Evolutionary conservation across 176 grass and related monocot species (phyloP), one percentile per base, ranked within the genome.

Genomic region (Cenchrus fungigraminus): DNA sequence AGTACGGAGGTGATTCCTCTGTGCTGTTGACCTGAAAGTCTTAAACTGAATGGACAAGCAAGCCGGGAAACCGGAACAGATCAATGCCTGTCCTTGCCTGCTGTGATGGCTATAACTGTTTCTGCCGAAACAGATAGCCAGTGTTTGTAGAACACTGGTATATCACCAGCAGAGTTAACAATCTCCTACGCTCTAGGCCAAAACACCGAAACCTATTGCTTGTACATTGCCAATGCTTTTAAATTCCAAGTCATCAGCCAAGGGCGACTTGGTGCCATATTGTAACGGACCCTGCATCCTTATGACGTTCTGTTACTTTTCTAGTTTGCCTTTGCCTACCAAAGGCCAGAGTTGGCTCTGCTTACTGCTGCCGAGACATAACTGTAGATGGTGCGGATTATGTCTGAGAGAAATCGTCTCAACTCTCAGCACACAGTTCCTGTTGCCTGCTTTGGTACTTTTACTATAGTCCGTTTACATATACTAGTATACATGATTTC

Each of bases 401-500:
- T 25, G 22, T 25, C 22, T 25, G 22, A 25, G 22, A 32, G 31
- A 32, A 32, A 0, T 32, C 31, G 31, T 32, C 31, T 32, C 31
- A 32, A 32, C 31, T 86, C 55, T 37, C 66, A n/a, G 64, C 9
- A 2, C 31, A 20, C 22, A 53, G 59, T 76, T 4, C 31, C 6
- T 76, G 57, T 55, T 67, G 52, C 68, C 45, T 77, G 31, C 31
- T 32, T 70, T 76, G 87, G 84, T 77, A 87, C 76, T 67, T 87
- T 86, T 50, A 80, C 82, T 87, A 32, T 84, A 87, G 57, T 87
- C 84, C 85, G 76, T 77, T 89, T 71, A 51, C 92, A 84, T 60
- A 91, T 82, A 68, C 32, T 84, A 76, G 44, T 81, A 76, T 25
- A 86, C 85, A 68, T 91, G 81, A 78, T 77, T 89, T 12, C 77